Conservation (phyloP, 495 filamentous ascomycete species). For the Cercophora sp. region DNA sequence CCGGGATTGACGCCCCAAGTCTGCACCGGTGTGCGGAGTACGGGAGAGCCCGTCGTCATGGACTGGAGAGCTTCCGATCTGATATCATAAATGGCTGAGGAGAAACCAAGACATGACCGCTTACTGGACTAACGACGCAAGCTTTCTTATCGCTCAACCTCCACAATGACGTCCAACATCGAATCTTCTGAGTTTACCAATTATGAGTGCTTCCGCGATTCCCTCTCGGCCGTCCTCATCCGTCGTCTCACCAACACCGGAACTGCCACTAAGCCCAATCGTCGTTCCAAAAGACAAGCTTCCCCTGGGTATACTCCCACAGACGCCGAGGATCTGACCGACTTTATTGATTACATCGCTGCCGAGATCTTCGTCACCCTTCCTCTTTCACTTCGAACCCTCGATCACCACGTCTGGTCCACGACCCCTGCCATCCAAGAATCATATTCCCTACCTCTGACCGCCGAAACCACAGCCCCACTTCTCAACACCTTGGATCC, state of each 20-base stretch:
- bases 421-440: constrained; percentile 44
- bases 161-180: constrained; percentile 20
- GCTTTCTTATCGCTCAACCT: neutral
- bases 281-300: too few species aligned
- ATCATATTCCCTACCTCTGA: constrained; percentile 46
- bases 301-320: too few species aligned
- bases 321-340: constrained; percentile 63
- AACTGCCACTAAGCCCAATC: constrained; percentile 36
- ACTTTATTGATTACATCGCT: constrained; percentile 75
- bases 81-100: too few species aligned
- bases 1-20: too few species aligned
- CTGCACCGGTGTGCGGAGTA: too few species aligned
- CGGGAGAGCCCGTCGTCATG: too few species aligned
- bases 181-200: constrained; percentile 42
- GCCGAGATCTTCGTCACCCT: constrained; percentile 62
- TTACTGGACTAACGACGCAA: too few species aligned
- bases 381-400: constrained; percentile 53
- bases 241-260: constrained; percentile 48
- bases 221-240: constrained; percentile 43
- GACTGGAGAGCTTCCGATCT: too few species aligned
- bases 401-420: constrained; percentile 55
- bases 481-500: constrained; percentile 40
- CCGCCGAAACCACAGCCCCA: constrained; percentile 22
- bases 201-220: constrained; percentile 68
- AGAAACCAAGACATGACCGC: too few species aligned